Percentiles rank a stretch among this genome's conserved stretches.
Evolutionary conservation across 768 basidiomycete genomes (phyloP).

Genomic region (Pleurotus ostreatus): DNA sequence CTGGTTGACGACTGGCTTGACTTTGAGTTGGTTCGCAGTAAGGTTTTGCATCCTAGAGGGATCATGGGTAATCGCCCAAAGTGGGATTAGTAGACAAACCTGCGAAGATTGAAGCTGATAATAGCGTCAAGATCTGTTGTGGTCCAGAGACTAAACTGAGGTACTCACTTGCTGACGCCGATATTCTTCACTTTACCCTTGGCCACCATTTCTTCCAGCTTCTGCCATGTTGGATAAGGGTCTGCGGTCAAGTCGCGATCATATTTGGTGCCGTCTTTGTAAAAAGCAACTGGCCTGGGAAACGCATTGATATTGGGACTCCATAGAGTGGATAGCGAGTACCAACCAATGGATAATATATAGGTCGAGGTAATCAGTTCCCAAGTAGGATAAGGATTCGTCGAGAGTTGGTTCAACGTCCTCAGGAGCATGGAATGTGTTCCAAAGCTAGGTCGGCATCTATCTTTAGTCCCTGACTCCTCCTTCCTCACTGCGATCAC

Average conservation of each 20-base stretch:
- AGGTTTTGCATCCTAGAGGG: conserved; percentile 50
- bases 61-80: conserved; percentile 12
- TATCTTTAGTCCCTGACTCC: too few relatives aligned
- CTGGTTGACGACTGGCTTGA: conserved; percentile 70
- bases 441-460: conserved; percentile 56
- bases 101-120: conserved; percentile 57
- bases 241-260: conserved; percentile 62
- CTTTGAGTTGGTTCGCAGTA: conserved; percentile 55
- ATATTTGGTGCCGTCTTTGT: conserved; percentile 42
- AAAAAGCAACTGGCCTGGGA: conserved; percentile 63
- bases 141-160: neutral
- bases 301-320: neutral
- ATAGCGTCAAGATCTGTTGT: neutral
- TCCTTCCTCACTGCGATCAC: neutral
- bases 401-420: conserved; percentile 67
- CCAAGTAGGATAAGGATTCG: conserved; percentile 57
- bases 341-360: conserved; percentile 78
- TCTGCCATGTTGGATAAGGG: conserved; percentile 78
- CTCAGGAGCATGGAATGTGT: conserved; percentile 69
- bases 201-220: conserved; percentile 72
- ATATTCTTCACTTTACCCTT: conserved; percentile 78
- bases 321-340: neutral
- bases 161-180: conserved; percentile 73
- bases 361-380: conserved; percentile 71
- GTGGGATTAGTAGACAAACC: conserved; percentile 22